Base-by-base conservation (phyloP, 306 rosid genomes). In the Pachyrhizus erosus region DNA sequence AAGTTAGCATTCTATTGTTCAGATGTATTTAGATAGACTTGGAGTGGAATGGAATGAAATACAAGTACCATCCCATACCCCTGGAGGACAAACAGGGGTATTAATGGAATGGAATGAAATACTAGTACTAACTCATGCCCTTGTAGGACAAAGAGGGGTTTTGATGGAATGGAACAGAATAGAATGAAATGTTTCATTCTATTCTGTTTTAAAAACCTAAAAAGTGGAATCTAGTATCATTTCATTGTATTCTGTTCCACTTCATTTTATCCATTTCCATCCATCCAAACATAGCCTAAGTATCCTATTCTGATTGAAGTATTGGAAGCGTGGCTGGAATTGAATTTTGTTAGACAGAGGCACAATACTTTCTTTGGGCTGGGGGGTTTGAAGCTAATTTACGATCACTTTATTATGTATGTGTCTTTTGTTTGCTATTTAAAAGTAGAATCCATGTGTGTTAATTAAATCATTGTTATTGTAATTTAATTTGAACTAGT, bases 291-390 rank as follows among this genome's bases (percentile, higher is more conserved):
- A 57, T 23, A 23, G 62, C 29, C 13, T 21, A 29, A 18, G 9
- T 78, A 46, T 68, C 54, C 21, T 40, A 11, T 42, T 57, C 46
- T 46, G 48, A 5, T 17, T 2, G 21, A 34, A 34, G 17, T 70
- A 21, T 21, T 76, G 80, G 5, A 65, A 3, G 73, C n/a, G 43
- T 42, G 27, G 48, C 27, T 24, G 40, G 52, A 76, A 70, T 64
- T 71, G 80, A 40, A 23, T 55, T 70, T 85, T n/a, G 26, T 52
- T 21, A 43, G 40, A 27, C 69, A 26, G 9, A 51, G n/a, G 70
- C 48, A 45, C 21, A 9, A 10, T 52, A 4, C 14, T 57, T n/a
- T 74, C 3, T 45, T 21, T 15, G n/a, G 46, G n/a, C 20, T 48
- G 17, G 31, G 55, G 51, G 54, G 39, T 58, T 15, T 46, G 23